Conservation (phyloP, 352 stramenopile species). For the Globisporangium nagaii region DNA sequence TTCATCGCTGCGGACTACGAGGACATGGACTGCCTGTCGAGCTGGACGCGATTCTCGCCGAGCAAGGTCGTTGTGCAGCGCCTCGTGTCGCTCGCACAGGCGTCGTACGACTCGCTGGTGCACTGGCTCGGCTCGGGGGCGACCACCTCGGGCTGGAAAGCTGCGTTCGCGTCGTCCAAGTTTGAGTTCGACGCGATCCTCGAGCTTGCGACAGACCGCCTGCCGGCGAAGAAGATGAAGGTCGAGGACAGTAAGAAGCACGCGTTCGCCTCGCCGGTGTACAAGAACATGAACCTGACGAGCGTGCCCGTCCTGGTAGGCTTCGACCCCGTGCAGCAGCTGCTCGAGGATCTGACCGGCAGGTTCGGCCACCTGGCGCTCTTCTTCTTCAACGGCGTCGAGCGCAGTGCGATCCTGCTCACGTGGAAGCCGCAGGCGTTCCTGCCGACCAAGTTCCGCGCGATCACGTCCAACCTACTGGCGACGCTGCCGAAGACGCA, state of each 20-base stretch:
- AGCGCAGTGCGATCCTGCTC: constrained; percentile 59
- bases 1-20: constrained; percentile 81
- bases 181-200: constrained; percentile 66
- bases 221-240: constrained; percentile 64
- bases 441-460: constrained; percentile 72
- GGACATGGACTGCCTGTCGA: constrained; percentile 71
- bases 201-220: constrained; percentile 36
- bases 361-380: constrained; percentile 64
- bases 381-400: constrained; percentile 75
- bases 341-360: constrained; percentile 49
- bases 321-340: constrained; percentile 68
- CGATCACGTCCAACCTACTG: constrained; percentile 63
- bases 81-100: constrained; percentile 50
- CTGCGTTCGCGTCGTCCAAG: constrained; percentile 43
- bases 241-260: constrained; percentile 56
- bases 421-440: constrained; percentile 81
- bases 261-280: constrained; percentile 63
- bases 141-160: constrained; percentile 56
- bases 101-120: constrained; percentile 47
- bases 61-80: constrained; percentile 64
- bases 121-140: constrained; percentile 55
- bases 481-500: constrained; percentile 37
- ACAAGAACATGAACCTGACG: constrained; percentile 84
- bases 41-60: constrained; percentile 66
- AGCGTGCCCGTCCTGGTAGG: constrained; percentile 58